Conservation (phyloP, 768 basidiomycete genomes). For the Tylopilus plumbeoviolaceoides region DNA sequence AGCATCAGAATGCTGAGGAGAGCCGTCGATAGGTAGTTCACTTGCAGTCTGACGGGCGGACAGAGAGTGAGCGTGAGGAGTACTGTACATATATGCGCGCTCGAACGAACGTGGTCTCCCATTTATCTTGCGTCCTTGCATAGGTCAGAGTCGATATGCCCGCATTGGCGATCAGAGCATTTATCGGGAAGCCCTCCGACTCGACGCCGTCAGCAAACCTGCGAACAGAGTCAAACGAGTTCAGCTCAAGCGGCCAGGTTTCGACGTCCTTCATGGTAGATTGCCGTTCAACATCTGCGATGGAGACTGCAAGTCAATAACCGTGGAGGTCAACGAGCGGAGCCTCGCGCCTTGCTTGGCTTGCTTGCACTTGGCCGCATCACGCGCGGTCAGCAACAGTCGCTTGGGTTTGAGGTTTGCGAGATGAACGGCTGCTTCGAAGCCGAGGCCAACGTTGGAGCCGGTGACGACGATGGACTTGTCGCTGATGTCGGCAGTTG, state of each 20-base stretch:
- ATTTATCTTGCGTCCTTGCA: conserved; percentile 31
- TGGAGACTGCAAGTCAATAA: neutral
- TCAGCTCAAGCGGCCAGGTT: conserved; percentile 34
- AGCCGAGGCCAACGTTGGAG: conserved; percentile 28
- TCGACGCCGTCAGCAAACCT: conserved; percentile 30
- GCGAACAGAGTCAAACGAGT: conserved; percentile 31
- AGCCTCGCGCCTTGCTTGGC: conserved; percentile 16
- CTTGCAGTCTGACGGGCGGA: neutral
- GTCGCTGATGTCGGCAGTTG: conserved; percentile 17
- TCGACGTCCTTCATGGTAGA: conserved; percentile 13
- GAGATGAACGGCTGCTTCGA: conserved; percentile 24
- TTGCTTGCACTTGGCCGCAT: conserved; percentile 18
- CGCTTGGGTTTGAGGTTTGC: conserved; percentile 23
- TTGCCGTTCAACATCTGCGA: conserved; percentile 18
- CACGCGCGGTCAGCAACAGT: conserved; percentile 13
- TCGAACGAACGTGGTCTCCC: conserved; percentile 33
- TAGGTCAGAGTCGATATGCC: conserved; percentile 17
- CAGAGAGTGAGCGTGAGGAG: neutral
- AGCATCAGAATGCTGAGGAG: conserved; percentile 24
- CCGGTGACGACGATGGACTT: conserved; percentile 25
- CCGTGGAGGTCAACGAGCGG: neutral
- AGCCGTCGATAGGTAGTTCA: too few species aligned
- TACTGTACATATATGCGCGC: too few species aligned
- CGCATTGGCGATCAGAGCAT: conserved; percentile 33
- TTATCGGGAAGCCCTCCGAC: conserved; percentile 22